These are phyloP conservation scores for Beauveria varroae DNA, from an alignment of 2,329 filamentous ascomycete genomes.

Conservation along the genomic window DNA sequence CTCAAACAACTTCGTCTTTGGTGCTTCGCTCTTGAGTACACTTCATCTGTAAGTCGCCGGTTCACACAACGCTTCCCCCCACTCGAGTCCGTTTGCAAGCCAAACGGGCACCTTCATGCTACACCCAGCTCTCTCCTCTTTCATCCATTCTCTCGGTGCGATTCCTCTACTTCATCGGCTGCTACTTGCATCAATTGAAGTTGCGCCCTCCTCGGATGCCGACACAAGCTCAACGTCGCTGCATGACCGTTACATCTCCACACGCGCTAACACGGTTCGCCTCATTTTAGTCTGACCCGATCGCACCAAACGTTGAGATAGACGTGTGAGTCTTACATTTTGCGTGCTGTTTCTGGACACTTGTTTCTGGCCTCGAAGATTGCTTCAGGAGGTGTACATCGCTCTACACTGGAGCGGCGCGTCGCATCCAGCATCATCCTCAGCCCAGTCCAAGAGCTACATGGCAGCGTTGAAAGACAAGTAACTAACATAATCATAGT, in stretches of 20 bases:
- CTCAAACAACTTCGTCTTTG: background rate
- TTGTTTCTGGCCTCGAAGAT: background rate
- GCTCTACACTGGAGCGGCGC: background rate
- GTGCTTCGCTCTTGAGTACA: background rate
- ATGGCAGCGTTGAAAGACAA: background rate
- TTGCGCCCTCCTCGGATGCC: background rate
- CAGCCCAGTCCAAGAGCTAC: background rate
- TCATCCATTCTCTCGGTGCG: background rate
- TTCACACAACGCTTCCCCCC: background rate
- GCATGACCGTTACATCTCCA: background rate
- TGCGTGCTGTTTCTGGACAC: background rate
- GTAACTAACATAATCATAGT: background rate
- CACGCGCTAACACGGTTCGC: background rate
- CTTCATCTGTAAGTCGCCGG: constrained; percentile 1
- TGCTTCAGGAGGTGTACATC: background rate
- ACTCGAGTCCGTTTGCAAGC: constrained; percentile 5
- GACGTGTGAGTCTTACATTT: background rate
- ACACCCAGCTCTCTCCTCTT: background rate
- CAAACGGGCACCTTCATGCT: background rate
- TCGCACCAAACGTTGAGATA: background rate
- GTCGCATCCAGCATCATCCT: background rate
- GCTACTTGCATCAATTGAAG: background rate
- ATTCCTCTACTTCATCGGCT: background rate
- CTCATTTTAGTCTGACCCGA: background rate
- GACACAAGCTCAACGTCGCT: background rate